Evolutionary conservation across 306 rosid genomes (phyloP).

Genomic region (Lagenaria siceraria): DNA sequence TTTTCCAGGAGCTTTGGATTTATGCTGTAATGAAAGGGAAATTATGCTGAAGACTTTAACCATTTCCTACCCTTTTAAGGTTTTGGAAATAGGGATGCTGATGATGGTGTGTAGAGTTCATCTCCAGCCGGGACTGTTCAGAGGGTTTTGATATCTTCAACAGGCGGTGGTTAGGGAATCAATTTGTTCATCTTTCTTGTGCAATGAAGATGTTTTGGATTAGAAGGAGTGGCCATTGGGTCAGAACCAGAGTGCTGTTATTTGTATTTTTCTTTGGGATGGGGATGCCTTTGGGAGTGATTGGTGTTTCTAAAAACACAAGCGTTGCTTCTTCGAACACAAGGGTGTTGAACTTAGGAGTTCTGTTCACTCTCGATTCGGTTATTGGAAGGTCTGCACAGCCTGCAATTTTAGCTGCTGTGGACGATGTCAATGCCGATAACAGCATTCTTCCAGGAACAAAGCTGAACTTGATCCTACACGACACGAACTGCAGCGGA

Average conservation of each 20-base stretch:
- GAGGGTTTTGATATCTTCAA: slow-evolving; percentile 22
- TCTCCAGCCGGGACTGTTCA: slow-evolving; percentile 7
- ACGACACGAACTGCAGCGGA: slow-evolving; percentile 14
- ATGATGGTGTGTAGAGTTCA: neutral
- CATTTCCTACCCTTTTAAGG: neutral
- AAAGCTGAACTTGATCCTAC: slow-evolving; percentile 5
- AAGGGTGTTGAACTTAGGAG: slow-evolving; percentile 50
- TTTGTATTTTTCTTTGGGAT: slow-evolving; percentile 28
- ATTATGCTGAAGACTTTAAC: neutral
- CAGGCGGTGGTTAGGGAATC: slow-evolving; percentile 11
- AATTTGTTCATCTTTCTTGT: slow-evolving; percentile 9
- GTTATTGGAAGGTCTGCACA: slow-evolving; percentile 13
- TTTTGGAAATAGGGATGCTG: neutral
- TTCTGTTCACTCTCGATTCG: slow-evolving; percentile 38
- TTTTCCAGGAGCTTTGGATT: neutral
- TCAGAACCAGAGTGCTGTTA: slow-evolving; percentile 12
- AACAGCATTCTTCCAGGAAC: neutral
- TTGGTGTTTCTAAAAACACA: slow-evolving; percentile 31
- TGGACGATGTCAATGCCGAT: slow-evolving; percentile 13
- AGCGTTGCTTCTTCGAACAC: slow-evolving; percentile 27
- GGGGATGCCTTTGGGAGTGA: slow-evolving; percentile 34
- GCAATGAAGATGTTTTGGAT: slow-evolving; percentile 26
- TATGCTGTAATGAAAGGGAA: neutral
- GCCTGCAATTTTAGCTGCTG: slow-evolving; percentile 9
- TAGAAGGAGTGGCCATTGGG: slow-evolving; percentile 10